phyloP scores from a whole-genome alignment of 495 filamentous ascomycete species.

The Penicillium crystallinum region DNA sequence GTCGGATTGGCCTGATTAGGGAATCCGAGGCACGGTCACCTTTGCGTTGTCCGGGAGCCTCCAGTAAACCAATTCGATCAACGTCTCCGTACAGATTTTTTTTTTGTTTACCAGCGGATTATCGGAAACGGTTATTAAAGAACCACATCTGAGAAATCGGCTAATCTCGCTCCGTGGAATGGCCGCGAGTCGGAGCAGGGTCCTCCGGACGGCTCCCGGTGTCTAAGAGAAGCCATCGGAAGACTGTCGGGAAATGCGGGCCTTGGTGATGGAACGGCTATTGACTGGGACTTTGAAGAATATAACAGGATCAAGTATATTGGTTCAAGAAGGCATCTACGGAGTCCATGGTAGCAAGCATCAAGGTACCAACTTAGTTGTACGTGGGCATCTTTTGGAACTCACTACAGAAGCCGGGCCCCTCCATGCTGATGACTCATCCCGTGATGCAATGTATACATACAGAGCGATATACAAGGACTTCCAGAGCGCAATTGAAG shows the following conservation, averaged over 20 bases:
- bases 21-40: slow-evolving; percentile 6
- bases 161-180: slow-evolving; percentile 13
- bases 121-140: slow-evolving; percentile 6
- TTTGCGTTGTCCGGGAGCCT: not conserved
- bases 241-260: slow-evolving; percentile 8
- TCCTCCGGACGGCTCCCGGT: slow-evolving; percentile 32
- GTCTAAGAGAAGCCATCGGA: slow-evolving; percentile 14
- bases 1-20: slow-evolving; percentile 13
- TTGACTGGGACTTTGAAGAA: too few relatives aligned
- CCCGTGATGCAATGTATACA: not conserved
- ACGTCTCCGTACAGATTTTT: not conserved
- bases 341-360: too few relatives aligned
- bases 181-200: slow-evolving; percentile 25
- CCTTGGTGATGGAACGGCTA: slow-evolving; percentile 1
- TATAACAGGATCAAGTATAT: too few relatives aligned
- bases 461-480: not conserved
- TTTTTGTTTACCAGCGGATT: not conserved
- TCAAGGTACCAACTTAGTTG: too few relatives aligned
- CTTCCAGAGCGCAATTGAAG: not conserved
- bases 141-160: slow-evolving; percentile 7
- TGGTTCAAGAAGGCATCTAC: too few relatives aligned
- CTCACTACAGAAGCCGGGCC: too few relatives aligned
- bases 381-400: too few relatives aligned
- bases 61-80: not conserved
- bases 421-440: not conserved